Conservation (phyloP, 2,329 filamentous ascomycete species). For the Thielaviopsis cerberus region DNA sequence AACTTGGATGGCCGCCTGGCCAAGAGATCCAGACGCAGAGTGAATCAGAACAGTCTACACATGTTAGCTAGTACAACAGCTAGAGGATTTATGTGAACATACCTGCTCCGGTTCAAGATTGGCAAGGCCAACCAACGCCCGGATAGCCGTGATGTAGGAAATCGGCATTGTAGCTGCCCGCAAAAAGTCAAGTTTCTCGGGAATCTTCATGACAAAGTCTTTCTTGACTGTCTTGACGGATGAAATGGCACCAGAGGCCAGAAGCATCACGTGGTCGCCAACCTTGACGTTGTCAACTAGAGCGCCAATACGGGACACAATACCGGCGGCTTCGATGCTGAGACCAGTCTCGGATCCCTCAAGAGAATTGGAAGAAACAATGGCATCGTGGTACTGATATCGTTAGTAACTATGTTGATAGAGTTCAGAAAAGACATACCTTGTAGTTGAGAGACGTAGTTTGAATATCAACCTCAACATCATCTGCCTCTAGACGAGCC, state of each 20-base stretch:
- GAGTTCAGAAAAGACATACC: background rate
- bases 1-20: constrained; percentile 19
- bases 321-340: constrained; percentile 18
- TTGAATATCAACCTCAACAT: background rate
- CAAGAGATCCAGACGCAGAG: constrained; percentile 19
- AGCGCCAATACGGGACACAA: constrained; percentile 18
- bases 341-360: constrained; percentile 6
- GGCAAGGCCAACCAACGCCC: constrained; percentile 15
- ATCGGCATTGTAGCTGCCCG: constrained; percentile 17
- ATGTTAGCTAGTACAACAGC: background rate
- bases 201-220: constrained; percentile 19
- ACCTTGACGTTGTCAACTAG: constrained; percentile 16
- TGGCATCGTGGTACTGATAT: background rate
- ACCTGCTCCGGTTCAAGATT: constrained; percentile 16
- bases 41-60: constrained; percentile 20
- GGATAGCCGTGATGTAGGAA: constrained; percentile 15
- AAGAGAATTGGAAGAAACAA: background rate
- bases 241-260: constrained; percentile 15
- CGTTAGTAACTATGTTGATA: background rate
- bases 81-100: background rate
- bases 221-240: constrained; percentile 16
- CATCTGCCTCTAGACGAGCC: background rate
- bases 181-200: constrained; percentile 19
- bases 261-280: constrained; percentile 20
- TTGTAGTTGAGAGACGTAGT: background rate